Evolutionary conservation across 129 eudicot species (phyloP).

Genomic region (Flaveria ramosissima): DNA sequence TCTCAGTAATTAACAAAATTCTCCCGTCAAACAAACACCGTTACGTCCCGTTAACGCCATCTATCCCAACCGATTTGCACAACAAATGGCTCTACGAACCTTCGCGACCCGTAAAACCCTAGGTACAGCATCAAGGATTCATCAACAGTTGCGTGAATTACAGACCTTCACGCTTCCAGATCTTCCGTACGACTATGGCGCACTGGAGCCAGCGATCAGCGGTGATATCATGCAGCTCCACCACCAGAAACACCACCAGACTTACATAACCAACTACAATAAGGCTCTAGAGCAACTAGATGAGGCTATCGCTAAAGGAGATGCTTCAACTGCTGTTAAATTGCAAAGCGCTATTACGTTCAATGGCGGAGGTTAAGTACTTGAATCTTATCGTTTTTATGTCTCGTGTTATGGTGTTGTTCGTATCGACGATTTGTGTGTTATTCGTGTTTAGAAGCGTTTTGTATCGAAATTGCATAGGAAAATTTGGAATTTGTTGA

Average conservation of each 20-base stretch:
- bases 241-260: slow-evolving; percentile 96
- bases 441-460: neutral
- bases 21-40: neutral
- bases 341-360: slow-evolving; percentile 89
- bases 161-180: slow-evolving; percentile 85
- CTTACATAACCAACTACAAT: slow-evolving; percentile 91
- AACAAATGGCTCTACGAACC: slow-evolving; percentile 77
- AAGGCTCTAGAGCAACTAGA: slow-evolving; percentile 93
- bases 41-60: slow-evolving; percentile 11
- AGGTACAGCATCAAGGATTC: slow-evolving; percentile 28
- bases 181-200: slow-evolving; percentile 88
- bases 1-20: neutral
- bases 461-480: neutral
- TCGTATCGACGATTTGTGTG: neutral
- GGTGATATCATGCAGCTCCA: slow-evolving; percentile 95
- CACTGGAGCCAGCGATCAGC: slow-evolving; percentile 88
- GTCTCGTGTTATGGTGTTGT: slow-evolving; percentile 19
- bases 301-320: slow-evolving; percentile 66
- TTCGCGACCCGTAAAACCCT: slow-evolving; percentile 53
- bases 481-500: neutral
- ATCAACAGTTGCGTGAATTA: slow-evolving; percentile 55
- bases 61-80: slow-evolving; percentile 16
- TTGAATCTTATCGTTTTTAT: neutral
- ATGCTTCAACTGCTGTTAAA: slow-evolving; percentile 68
- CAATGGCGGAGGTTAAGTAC: slow-evolving; percentile 85